Evolutionary conservation across 768 basidiomycete species (phyloP).

Genomic region (Mycena olivaceomarginata): DNA sequence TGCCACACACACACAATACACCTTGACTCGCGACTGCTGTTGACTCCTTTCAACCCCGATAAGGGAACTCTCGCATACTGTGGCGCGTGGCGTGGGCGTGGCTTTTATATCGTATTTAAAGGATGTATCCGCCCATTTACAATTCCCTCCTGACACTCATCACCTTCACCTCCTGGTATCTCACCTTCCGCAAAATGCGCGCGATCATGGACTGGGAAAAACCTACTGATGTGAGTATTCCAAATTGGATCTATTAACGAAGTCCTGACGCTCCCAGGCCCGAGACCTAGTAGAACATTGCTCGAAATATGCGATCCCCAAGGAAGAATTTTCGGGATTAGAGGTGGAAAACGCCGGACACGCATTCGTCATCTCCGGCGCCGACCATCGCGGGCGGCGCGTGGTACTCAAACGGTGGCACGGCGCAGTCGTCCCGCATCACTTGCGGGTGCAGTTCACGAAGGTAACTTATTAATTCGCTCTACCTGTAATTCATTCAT

Average conservation of each 20-base stretch:
- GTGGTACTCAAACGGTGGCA: constrained; percentile 43
- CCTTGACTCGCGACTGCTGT: constrained; percentile 22
- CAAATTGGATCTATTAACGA: not conserved
- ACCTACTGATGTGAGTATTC: constrained; percentile 30
- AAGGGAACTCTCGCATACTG: constrained; percentile 3
- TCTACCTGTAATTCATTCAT: not conserved
- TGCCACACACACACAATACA: not conserved
- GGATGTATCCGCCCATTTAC: constrained; percentile 16
- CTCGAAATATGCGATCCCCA: constrained; percentile 29
- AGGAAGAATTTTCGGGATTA: constrained; percentile 5
- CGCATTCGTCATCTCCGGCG: constrained; percentile 27
- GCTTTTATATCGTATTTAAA: constrained; percentile 22
- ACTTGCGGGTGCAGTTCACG: constrained; percentile 25
- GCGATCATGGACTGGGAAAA: constrained; percentile 30
- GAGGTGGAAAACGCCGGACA: constrained; percentile 25
- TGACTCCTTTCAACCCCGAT: constrained; percentile 4
- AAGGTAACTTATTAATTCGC: constrained; percentile 22
- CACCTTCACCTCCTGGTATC: constrained; percentile 36
- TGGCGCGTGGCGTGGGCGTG: not conserved
- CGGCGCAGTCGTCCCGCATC: constrained; percentile 25
- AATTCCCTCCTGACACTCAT: constrained; percentile 25
- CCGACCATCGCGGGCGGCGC: constrained; percentile 18
- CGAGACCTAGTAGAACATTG: constrained; percentile 39
- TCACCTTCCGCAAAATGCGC: constrained; percentile 17
- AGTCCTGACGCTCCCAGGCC: constrained; percentile 16